phyloP scores from a whole-genome alignment of 371 early-diverging fungal genomes.

The Rhizopus delemar region DNA sequence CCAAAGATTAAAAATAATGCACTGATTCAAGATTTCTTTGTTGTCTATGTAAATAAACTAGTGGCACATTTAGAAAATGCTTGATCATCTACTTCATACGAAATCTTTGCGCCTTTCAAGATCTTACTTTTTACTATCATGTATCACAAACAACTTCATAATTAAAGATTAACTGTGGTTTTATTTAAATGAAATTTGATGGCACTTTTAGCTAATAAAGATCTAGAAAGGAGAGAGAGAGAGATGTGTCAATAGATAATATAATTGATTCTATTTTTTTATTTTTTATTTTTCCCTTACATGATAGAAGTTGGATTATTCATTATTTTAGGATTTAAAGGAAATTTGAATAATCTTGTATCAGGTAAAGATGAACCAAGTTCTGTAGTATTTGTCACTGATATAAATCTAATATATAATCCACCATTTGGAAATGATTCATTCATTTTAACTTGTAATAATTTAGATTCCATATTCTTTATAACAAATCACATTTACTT shows the following conservation, averaged over 20 bases:
- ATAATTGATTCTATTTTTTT: background rate
- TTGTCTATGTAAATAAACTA: no score
- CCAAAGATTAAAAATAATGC: no score
- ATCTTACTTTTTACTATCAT: background rate
- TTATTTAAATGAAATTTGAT: conserved; percentile 2
- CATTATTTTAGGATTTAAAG: background rate
- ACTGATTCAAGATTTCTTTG: no score
- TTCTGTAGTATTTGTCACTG: background rate
- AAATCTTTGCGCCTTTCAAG: no score
- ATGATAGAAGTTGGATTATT: background rate
- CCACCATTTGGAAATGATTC: background rate
- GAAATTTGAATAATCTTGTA: background rate
- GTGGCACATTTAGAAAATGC: no score
- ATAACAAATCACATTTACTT: background rate
- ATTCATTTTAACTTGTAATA: conserved; percentile 1
- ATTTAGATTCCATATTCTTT: background rate
- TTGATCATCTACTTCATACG: no score
- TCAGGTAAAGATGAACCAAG: conserved; percentile 1
- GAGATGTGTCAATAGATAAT: background rate
- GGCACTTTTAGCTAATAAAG: conserved; percentile 2
- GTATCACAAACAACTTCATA: background rate
- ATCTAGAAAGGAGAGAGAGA: background rate
- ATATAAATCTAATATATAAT: background rate
- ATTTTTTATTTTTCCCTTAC: background rate
- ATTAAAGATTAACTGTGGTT: background rate